Percentiles rank a stretch among this genome's conserved stretches.
These are phyloP conservation scores for Mycotypha africana DNA, from an alignment of 371 early-diverging fungal genomes.

Conservation along the genomic window DNA sequence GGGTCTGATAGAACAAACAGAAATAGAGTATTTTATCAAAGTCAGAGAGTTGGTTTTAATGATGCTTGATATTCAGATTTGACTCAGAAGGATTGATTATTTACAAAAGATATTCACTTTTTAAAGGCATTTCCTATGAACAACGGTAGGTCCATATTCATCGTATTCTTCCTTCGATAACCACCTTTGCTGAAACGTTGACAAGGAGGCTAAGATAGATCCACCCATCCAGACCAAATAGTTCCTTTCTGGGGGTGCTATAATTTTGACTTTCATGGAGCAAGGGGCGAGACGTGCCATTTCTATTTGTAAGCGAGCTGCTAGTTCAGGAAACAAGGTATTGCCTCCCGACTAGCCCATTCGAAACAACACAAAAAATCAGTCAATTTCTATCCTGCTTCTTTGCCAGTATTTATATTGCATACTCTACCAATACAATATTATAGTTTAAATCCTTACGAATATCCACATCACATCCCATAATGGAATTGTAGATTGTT, in stretches of 20 bases:
- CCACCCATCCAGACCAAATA: constrained; percentile 99
- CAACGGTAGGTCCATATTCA: constrained; percentile 96
- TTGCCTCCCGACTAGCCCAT: constrained; percentile 63
- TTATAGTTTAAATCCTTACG: constrained; percentile 96
- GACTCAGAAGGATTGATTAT: too few species aligned
- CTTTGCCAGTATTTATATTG: too few species aligned
- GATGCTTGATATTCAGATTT: too few species aligned
- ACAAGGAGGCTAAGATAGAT: constrained; percentile 98
- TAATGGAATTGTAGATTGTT: constrained; percentile 94
- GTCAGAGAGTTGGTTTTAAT: too few species aligned
- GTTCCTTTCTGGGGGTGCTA: constrained; percentile 99
- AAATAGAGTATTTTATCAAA: too few species aligned
- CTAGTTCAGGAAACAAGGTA: constrained; percentile 95
- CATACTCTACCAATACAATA: constrained; percentile 81
- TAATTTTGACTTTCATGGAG: constrained; percentile 99
- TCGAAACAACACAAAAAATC: too few species aligned
- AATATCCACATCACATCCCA: constrained; percentile 98
- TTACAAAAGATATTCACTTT: background rate
- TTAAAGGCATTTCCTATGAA: constrained; percentile 99
- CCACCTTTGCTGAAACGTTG: constrained; percentile 99
- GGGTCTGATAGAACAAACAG: too few species aligned
- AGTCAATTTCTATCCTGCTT: too few species aligned
- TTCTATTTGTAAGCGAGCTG: constrained; percentile 98
- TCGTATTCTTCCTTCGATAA: constrained; percentile 97
- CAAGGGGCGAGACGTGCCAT: constrained; percentile 97